Conservation (phyloP, 768 basidiomycete genomes). For the Stropharia rugosoannulata region DNA sequence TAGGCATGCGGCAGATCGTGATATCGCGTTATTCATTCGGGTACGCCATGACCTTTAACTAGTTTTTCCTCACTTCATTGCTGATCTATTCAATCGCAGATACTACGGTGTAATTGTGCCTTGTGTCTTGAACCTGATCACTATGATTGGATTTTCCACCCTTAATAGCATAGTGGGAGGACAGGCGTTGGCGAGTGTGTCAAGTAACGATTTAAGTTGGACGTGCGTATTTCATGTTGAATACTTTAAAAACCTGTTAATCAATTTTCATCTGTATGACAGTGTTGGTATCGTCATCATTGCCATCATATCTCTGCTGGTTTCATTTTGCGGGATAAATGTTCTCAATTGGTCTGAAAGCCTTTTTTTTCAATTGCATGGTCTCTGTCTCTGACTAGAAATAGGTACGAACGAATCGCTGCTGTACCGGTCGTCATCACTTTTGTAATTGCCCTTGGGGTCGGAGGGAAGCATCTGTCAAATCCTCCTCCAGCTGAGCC, state of each 20-base stretch:
- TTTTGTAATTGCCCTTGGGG: constrained; percentile 67
- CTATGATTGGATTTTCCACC: constrained; percentile 68
- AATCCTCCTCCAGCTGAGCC: constrained; percentile 48
- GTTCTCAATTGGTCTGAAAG: constrained; percentile 41
- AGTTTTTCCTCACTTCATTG: background rate
- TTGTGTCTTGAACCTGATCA: constrained; percentile 61
- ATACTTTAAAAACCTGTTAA: background rate
- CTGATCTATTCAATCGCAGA: constrained; percentile 8
- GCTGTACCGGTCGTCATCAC: constrained; percentile 81
- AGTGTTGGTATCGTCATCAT: constrained; percentile 86
- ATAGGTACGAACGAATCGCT: constrained; percentile 65
- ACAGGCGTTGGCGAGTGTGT: constrained; percentile 42
- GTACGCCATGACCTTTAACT: constrained; percentile 16
- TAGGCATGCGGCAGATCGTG: constrained; percentile 88
- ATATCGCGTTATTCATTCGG: constrained; percentile 48
- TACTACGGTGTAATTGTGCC: constrained; percentile 59
- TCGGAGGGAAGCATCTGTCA: constrained; percentile 70
- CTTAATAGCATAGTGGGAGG: constrained; percentile 75
- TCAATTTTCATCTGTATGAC: background rate
- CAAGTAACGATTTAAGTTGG: constrained; percentile 41
- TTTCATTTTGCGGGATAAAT: constrained; percentile 59
- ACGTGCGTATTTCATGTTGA: constrained; percentile 28
- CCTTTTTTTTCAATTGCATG: background rate
- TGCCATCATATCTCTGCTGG: constrained; percentile 61
- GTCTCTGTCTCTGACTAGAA: background rate